Evolutionary conservation across 371 early-diverging fungal genomes (phyloP), one percentile per base, ranked within the genome.

Genomic region (Zancudomyces culisetae): DNA sequence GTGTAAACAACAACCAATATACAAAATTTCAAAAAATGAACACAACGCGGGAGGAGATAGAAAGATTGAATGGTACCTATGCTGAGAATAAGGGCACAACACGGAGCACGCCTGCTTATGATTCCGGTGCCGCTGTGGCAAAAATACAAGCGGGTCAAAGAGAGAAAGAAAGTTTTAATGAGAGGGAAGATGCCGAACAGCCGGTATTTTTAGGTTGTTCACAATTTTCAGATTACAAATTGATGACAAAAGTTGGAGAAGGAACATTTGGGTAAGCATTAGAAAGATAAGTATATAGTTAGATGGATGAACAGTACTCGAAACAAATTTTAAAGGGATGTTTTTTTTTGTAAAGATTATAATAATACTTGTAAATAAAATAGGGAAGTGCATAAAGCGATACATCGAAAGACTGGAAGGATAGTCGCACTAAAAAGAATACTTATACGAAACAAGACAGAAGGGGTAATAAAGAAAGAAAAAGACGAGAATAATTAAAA

Each of bases 341-440:
- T 6, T 35, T 6, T 6, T 35, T n/a, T n/a, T n/a, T n/a, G n/a
- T n/a, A n/a, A n/a, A 35, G 35, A 35, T 10, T 35, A 15, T 35
- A 35, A 6, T 35, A 35, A 35, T 6, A 15, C 35, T 35, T 35
- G 15, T 10, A 35, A 10, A 10, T 35, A 10, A 15, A 35, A 35
- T 35, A 35, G 35, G 43, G 90, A 89, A 53, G 97, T 96, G 3
- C 81, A 82, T 64, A 82, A 85, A 58, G 97, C 89, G 26, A 68
- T 66, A 19, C 75, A 87, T 60, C 77, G 73, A 56, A 65, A 62
- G n/a, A 81, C 82, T 0, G 81, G 80, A 27, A 67, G 71, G 30
- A 62, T 74, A 13, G 90, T 90, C 2, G 95, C 95, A 0, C 70
- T 97, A 41, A 95, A 95, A 57, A 69, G 83, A 49, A 87, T 95